Conservation (phyloP, 257 asterid species). For the Lantana camara region DNA sequence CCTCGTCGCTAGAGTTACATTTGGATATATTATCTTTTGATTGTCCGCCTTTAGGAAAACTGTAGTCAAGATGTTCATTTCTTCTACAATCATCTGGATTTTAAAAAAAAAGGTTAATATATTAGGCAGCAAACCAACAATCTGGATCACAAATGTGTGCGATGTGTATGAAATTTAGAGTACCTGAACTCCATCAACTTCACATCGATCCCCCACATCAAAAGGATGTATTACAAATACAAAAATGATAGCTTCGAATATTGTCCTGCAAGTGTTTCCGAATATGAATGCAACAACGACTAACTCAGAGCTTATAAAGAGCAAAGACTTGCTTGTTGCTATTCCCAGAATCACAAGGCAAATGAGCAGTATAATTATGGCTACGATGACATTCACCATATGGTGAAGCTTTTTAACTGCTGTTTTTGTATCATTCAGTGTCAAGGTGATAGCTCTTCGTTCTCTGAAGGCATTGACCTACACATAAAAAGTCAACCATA, state of each 20-base stretch:
- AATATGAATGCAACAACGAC: slow-evolving; percentile 59
- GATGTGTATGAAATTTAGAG: not conserved
- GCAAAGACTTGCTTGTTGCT: slow-evolving; percentile 50
- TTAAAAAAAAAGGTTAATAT: not conserved
- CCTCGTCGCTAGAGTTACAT: slow-evolving; percentile 43
- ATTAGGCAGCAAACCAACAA: not conserved
- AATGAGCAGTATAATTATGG: not conserved
- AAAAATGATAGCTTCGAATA: slow-evolving; percentile 60
- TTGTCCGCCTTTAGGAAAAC: slow-evolving; percentile 52
- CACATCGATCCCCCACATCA: slow-evolving; percentile 71
- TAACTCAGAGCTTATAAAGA: slow-evolving; percentile 55
- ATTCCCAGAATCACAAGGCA: slow-evolving; percentile 42
- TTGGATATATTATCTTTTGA: slow-evolving; percentile 53
- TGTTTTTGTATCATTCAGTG: slow-evolving; percentile 65
- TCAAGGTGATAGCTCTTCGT: slow-evolving; percentile 59
- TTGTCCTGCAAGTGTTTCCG: slow-evolving; percentile 62
- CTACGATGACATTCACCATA: slow-evolving; percentile 54
- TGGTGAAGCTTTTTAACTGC: slow-evolving; percentile 59
- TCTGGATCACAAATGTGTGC: not conserved
- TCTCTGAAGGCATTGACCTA: slow-evolving; percentile 71
- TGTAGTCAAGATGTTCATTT: slow-evolving; percentile 66
- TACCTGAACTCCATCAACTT: slow-evolving; percentile 60
- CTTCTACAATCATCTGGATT: slow-evolving; percentile 68
- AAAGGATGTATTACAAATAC: slow-evolving; percentile 64
- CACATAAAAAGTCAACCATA: not conserved